phyloP scores from a whole-genome alignment of 768 basidiomycete genomes.

The Suillus subluteus region DNA sequence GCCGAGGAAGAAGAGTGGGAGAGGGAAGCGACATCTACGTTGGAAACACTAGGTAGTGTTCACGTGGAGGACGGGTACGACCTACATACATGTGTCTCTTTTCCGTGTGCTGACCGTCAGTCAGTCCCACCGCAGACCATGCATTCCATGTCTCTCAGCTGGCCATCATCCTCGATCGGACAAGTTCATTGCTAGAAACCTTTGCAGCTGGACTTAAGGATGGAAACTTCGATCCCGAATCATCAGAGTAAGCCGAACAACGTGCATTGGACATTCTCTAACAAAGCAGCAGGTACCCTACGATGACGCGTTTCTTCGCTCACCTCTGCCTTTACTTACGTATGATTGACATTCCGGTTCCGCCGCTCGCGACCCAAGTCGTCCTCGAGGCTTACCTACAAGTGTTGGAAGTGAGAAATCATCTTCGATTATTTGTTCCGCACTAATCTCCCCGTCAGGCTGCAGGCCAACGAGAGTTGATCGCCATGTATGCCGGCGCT shows the following conservation, averaged over 20 bases:
- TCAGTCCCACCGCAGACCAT: conserved; percentile 65
- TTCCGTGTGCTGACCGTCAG: conserved; percentile 12
- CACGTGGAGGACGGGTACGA: conserved; percentile 67
- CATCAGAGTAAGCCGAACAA: conserved; percentile 55
- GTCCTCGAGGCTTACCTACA: conserved; percentile 89
- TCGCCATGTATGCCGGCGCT: conserved; percentile 92
- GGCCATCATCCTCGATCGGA: conserved; percentile 74
- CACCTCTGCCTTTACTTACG: conserved; percentile 66
- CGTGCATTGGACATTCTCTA: conserved; percentile 14
- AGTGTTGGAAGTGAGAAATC: conserved; percentile 71
- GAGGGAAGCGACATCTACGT: conserved; percentile 57
- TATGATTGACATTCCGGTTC: conserved; percentile 75
- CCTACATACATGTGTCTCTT: conserved; percentile 8
- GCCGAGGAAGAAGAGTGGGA: conserved; percentile 63
- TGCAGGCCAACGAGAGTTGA: conserved; percentile 81
- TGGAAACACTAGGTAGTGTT: conserved; percentile 62
- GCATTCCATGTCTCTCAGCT: conserved; percentile 85
- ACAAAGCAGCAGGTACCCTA: conserved; percentile 53
- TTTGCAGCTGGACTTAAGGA: conserved; percentile 63
- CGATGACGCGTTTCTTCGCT: conserved; percentile 88
- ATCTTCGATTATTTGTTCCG: not conserved
- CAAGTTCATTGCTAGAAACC: conserved; percentile 65
- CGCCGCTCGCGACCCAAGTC: conserved; percentile 73
- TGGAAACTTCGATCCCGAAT: conserved; percentile 49
- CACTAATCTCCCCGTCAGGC: conserved; percentile 40